Conservation (phyloP, 2,329 filamentous ascomycete species). For the Hypoxylon sp. region DNA sequence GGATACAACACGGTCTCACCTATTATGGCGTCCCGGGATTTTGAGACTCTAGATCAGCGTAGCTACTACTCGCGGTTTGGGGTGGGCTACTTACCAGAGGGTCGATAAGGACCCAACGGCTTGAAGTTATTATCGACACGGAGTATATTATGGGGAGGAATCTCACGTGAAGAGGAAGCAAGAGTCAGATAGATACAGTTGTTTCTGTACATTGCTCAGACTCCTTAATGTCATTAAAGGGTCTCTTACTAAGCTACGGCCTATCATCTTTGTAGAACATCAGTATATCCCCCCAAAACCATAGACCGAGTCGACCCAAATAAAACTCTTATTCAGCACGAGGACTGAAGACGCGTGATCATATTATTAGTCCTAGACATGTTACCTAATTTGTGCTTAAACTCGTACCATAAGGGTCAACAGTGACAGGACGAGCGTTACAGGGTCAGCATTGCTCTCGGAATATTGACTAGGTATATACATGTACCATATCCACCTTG, state of each 20-base stretch:
- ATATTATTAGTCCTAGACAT: constrained; percentile 14
- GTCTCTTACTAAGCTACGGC: constrained; percentile 16
- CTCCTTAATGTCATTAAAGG: constrained; percentile 19
- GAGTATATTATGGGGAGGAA: constrained; percentile 14
- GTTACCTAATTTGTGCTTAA: constrained; percentile 3
- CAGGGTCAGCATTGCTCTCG: not conserved
- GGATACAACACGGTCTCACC: constrained; percentile 28
- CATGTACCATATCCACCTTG: constrained; percentile 7
- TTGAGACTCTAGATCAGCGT: constrained; percentile 25
- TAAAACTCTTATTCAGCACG: constrained; percentile 15
- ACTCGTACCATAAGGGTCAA: not conserved
- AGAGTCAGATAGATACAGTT: constrained; percentile 27
- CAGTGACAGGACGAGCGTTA: not conserved
- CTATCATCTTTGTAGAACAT: constrained; percentile 4
- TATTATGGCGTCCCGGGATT: constrained; percentile 39
- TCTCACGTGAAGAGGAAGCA: constrained; percentile 12
- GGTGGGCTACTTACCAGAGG: constrained; percentile 15
- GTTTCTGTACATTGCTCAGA: constrained; percentile 33
- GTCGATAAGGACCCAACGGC: constrained; percentile 2
- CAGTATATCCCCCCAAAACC: constrained; percentile 1
- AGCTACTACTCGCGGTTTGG: constrained; percentile 22
- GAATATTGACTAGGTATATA: not conserved
- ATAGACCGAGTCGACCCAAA: constrained; percentile 5
- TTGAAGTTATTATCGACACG: constrained; percentile 8
- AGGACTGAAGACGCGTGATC: not conserved